A percentile compares a stretch with the other conserved stretches of the same genome.
Conservation (phyloP, 2,329 filamentous ascomycete species). For the Exophiala sp. region DNA sequence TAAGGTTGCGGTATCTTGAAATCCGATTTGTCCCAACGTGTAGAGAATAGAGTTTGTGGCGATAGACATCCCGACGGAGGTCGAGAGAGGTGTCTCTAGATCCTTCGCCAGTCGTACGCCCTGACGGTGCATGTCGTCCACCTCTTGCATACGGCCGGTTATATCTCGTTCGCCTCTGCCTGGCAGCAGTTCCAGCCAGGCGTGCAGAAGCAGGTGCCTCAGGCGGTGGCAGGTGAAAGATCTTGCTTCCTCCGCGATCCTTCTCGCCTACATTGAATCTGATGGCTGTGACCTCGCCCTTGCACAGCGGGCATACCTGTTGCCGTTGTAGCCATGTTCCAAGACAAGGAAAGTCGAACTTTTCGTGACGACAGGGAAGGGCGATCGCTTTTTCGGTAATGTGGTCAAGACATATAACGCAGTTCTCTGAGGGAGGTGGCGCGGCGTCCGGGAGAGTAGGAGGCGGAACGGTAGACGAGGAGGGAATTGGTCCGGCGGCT, state of each 20-base stretch:
- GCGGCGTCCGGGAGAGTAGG: not conserved
- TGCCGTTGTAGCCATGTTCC: slow-evolving; percentile 71
- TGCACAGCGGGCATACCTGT: slow-evolving; percentile 73
- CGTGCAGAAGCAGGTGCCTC: slow-evolving; percentile 23
- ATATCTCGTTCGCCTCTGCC: slow-evolving; percentile 13
- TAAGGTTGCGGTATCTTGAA: slow-evolving; percentile 71
- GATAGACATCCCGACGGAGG: slow-evolving; percentile 67
- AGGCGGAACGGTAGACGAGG: not conserved
- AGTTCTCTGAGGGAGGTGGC: slow-evolving; percentile 37
- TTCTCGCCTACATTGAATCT: slow-evolving; percentile 55
- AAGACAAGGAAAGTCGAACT: slow-evolving; percentile 82
- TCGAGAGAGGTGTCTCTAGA: slow-evolving; percentile 43
- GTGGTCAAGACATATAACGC: slow-evolving; percentile 79
- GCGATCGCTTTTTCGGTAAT: slow-evolving; percentile 67
- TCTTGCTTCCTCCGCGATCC: slow-evolving; percentile 20
- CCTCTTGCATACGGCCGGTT: slow-evolving; percentile 8
- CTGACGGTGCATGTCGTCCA: slow-evolving; percentile 21
- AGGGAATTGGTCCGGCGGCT: not conserved
- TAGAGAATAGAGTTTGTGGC: slow-evolving; percentile 64
- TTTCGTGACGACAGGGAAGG: slow-evolving; percentile 68
- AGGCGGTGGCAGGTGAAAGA: slow-evolving; percentile 30
- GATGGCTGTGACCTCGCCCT: slow-evolving; percentile 52
- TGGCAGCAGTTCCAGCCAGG: not conserved
- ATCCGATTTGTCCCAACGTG: slow-evolving; percentile 75
- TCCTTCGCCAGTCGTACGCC: not conserved